These are phyloP conservation scores for Penicillium sp. DNA, from an alignment of 2,329 filamentous ascomycete species.

Conservation along the genomic window DNA sequence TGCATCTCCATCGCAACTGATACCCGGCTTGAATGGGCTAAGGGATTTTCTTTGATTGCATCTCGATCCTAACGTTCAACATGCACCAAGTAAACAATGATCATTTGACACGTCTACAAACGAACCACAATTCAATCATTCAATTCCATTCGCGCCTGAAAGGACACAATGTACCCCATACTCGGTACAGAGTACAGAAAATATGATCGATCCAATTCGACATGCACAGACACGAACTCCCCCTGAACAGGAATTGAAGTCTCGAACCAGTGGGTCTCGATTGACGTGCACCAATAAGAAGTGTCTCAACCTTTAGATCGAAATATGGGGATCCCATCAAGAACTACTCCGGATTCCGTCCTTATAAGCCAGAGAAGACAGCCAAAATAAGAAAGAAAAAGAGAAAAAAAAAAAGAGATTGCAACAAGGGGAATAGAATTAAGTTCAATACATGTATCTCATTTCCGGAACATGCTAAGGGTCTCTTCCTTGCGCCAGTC, in stretches of 20 bases:
- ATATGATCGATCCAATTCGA: neutral
- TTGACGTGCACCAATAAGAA: neutral
- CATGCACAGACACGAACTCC: neutral
- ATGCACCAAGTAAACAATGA: neutral
- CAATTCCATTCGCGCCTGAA: too few relatives aligned
- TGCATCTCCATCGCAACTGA: slow-evolving; percentile 1
- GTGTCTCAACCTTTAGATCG: neutral
- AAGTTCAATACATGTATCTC: slow-evolving; percentile 13
- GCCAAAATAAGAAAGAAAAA: slow-evolving; percentile 5
- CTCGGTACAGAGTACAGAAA: neutral
- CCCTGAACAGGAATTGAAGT: neutral
- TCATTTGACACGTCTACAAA: neutral
- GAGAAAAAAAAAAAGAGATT: neutral
- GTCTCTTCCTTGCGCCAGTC: slow-evolving; percentile 51
- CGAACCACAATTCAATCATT: too few relatives aligned
- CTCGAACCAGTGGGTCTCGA: neutral
- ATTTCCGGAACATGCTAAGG: slow-evolving; percentile 44
- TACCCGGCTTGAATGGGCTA: neutral
- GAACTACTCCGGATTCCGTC: neutral
- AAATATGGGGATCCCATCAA: neutral
- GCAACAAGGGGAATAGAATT: slow-evolving; percentile 1
- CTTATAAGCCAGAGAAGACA: neutral
- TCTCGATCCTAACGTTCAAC: neutral
- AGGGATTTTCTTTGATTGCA: neutral
- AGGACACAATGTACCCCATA: too few relatives aligned